Conservation (phyloP, 148 eudicot genomes). For the Rhododendron simsii region DNA sequence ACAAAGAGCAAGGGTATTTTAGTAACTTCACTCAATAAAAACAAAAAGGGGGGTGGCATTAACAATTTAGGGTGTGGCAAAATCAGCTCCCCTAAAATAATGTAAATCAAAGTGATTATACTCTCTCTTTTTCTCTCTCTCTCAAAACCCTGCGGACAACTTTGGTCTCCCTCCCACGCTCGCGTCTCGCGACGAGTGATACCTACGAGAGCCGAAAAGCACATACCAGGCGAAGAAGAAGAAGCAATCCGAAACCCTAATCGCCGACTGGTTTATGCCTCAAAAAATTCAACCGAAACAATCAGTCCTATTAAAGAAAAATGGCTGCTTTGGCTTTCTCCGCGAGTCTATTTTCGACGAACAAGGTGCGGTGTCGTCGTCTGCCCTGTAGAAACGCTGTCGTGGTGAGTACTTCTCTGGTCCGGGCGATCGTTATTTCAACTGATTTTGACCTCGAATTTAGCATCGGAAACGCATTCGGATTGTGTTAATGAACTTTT, state of each 20-base stretch:
- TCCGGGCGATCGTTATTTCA: neutral
- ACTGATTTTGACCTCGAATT: neutral
- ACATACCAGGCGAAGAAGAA: neutral
- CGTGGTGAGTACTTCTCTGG: constrained; percentile 16
- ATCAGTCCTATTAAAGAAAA: neutral
- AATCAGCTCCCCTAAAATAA: too few relatives aligned
- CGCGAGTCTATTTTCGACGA: constrained; percentile 11
- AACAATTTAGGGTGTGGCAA: too few relatives aligned
- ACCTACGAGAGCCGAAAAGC: neutral
- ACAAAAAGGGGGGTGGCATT: too few relatives aligned
- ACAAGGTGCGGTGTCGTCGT: constrained; percentile 8
- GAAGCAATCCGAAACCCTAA: neutral
- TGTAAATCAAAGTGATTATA: too few relatives aligned
- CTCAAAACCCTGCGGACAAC: neutral
- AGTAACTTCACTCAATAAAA: too few relatives aligned
- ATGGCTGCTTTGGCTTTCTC: constrained; percentile 27
- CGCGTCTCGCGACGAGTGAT: neutral
- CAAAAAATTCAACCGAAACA: neutral
- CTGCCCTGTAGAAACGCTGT: neutral
- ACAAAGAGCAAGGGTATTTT: too few relatives aligned
- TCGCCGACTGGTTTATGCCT: neutral
- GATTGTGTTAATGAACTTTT: neutral
- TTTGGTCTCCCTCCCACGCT: neutral
- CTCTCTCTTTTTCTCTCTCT: neutral
- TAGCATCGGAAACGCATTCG: neutral